Base-by-base conservation (phyloP, 805 yeast genomes). In the Candida saitoana region DNA sequence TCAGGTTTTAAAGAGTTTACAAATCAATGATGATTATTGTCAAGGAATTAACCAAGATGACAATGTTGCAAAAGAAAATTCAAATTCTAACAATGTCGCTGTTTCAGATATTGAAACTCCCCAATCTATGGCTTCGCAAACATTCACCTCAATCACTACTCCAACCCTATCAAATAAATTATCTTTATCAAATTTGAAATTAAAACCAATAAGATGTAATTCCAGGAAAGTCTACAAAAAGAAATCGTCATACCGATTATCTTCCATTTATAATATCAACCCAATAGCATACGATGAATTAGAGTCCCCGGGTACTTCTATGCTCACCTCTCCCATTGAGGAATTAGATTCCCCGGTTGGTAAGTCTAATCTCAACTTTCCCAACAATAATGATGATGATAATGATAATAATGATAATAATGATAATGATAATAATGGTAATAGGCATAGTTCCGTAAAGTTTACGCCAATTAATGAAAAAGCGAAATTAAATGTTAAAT, bases 161-260 rank as follows among this genome's bases (percentile, higher is more conserved):
- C 38, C 38, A n/a, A 22, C 30, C 4, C 19, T 36, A 20, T 22
- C 38, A 15, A 39, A 41, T 16, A 44, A 38, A 38, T 33, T 47
- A 14, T 69, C 74, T n/a, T 50, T 68, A 14, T 62, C 71, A 2
- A 59, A 62, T 47, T 54, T 70, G 37, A 54, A 55, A 36, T 52
- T 70, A 38, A 68, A 67, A 49, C 75, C 75, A 4, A 59, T 70
- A n/a, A 47, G 65, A 40, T 67, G 73, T 48, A 51, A 43, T 40
- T 48, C 49, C 19, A 54, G 58, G 19, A 63, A 59, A 41, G 59
- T 67, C 2, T 52, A 60, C 44, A 69, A 67, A 52, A 67, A 67
- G 55, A 69, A 66, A 49, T 64, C 72, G n/a, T 57, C 59, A 29
- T 68, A 69, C 48, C 54, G 72, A 37, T 53, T 70, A 8, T 63